Percentiles rank a stretch among this genome's conserved stretches.
phyloP scores from a whole-genome alignment of 257 asterid genomes.

The Capsicum baccatum region DNA sequence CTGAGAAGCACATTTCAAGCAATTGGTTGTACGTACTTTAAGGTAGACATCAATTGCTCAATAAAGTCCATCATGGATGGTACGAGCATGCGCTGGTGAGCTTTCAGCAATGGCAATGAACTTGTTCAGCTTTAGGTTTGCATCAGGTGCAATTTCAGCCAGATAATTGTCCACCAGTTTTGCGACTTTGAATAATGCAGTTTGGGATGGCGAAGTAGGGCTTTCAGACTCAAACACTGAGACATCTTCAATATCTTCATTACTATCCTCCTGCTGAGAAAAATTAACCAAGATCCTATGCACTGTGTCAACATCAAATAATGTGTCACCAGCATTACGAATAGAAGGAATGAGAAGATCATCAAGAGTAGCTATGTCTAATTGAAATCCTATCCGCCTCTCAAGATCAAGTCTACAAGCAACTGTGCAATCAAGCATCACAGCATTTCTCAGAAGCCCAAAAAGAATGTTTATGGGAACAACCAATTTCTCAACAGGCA shows the following conservation, averaged over 20 bases:
- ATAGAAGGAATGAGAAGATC: conserved; percentile 89
- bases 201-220: conserved; percentile 80
- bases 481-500: conserved; percentile 84
- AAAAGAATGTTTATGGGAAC: conserved; percentile 83
- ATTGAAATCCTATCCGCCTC: conserved; percentile 79
- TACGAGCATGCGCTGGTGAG: conserved; percentile 80
- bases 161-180: conserved; percentile 81
- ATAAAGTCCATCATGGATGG: conserved; percentile 76
- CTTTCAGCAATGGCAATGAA: conserved; percentile 80
- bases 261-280: conserved; percentile 84
- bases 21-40: conserved; percentile 57
- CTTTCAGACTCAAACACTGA: conserved; percentile 73
- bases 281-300: conserved; percentile 78
- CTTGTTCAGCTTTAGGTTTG: conserved; percentile 77
- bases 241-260: conserved; percentile 77
- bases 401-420: conserved; percentile 83
- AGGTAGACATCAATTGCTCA: conserved; percentile 94
- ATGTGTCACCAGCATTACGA: conserved; percentile 76
- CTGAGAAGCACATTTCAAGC: neutral
- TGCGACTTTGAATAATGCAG: conserved; percentile 76
- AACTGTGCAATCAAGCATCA: conserved; percentile 76
- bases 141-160: conserved; percentile 93
- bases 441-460: conserved; percentile 77
- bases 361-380: conserved; percentile 82
- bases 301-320: conserved; percentile 86